Evolutionary conservation across 768 basidiomycete species (phyloP), one percentile per base, ranked within the genome.

Genomic region (Boletales sp.): DNA sequence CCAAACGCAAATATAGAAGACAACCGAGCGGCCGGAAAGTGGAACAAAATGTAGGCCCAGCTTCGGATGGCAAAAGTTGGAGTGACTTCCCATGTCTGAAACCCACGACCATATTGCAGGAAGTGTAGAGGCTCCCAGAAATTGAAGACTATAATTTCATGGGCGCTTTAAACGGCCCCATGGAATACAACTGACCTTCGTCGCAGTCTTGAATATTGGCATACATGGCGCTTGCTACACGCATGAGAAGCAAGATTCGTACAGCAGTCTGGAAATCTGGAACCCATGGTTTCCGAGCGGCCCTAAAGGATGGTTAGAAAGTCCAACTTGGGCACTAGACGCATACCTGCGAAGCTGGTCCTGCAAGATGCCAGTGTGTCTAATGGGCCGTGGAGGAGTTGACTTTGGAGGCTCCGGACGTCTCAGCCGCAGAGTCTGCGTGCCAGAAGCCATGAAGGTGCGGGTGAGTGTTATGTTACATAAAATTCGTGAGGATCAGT

Each of bases 41-140:
- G 93, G 14, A 97, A 63, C 35, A 92, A 64, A 49, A 97, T 81
- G 69, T 98, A 98, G 11, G 92, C 82, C 92, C 94, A 98, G 56
- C 92, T 94, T 56, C 97, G 78, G 55, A 99, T 84, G n/a, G 94
- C 84, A 64, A 86, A 97, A 45, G 78, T 72, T 11, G 97, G 94
- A 9, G 94, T 89, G 6, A 90, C 82, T 65, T 99, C 97, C 97
- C 97, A 99, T 0, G 97, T 98, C 70, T 98, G 95, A 68, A 99
- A 97, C 8, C 90, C 97, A 52, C 84, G 76, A 21, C 91, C 92
- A 49, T 83, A 73, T 51, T 86, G 81, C 49, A 97, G 75, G 63
- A 94, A 94, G 71, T 99, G 97, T 14, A 99, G 72, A 17, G 97
- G 97, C 64, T 98, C 97, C 92, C 92, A 98, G 69, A 97, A 99